These are phyloP conservation scores for Diphasiastrum complanatum DNA, from an alignment of 83 land plant genomes.

Conservation along the genomic window DNA sequence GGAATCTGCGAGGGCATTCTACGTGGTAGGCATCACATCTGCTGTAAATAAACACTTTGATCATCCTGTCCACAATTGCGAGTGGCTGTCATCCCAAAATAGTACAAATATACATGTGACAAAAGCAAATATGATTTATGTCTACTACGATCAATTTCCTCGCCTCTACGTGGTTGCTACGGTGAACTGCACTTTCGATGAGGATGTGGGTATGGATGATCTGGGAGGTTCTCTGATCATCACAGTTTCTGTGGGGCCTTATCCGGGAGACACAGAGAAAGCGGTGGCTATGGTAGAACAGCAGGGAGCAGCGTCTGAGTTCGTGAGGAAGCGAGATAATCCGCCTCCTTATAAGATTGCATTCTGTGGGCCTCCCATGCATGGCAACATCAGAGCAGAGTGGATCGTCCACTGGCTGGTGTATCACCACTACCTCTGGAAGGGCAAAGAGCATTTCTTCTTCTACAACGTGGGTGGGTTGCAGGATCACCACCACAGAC, in stretches of 20 bases:
- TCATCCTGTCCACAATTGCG: constrained; percentile 15
- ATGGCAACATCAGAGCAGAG: background rate
- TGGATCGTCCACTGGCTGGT: constrained; percentile 17
- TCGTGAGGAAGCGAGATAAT: background rate
- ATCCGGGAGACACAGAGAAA: background rate
- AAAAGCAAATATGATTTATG: constrained; percentile 12
- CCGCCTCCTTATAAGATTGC: constrained; percentile 18
- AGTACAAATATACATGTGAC: background rate
- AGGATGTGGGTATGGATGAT: constrained; percentile 17
- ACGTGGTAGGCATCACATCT: constrained; percentile 14
- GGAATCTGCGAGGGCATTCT: constrained; percentile 4
- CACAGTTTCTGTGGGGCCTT: background rate
- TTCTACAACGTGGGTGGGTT: constrained; percentile 23
- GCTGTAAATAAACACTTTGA: background rate
- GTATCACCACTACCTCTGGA: constrained; percentile 22
- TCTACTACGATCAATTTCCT: constrained; percentile 5
- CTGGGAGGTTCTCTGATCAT: constrained; percentile 6
- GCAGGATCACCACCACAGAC: background rate
- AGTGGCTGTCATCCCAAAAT: constrained; percentile 9
- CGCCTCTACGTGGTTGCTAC: constrained; percentile 16
- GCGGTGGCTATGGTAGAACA: background rate
- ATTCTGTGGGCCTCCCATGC: constrained; percentile 23
- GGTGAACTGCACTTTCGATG: constrained; percentile 19
- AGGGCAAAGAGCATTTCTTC: constrained; percentile 16
- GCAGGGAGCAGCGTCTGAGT: background rate